Percentiles rank a stretch among this genome's conserved stretches.
Conservation (phyloP, 2,329 filamentous ascomycete genomes). For the Aphanocladium album region DNA sequence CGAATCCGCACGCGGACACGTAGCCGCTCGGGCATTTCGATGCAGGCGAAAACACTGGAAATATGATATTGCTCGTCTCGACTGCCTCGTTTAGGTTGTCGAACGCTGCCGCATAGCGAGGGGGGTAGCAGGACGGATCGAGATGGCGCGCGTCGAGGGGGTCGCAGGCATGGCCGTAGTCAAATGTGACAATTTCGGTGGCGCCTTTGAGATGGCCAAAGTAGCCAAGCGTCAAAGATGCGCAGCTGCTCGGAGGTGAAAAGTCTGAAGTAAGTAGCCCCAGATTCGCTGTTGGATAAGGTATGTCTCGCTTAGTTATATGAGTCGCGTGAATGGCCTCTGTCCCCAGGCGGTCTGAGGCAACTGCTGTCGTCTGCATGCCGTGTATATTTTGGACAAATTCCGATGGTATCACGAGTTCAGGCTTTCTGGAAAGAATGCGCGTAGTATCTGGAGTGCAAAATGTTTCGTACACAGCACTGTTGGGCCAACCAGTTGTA, state of each 20-base stretch:
- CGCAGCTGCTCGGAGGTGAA: background rate
- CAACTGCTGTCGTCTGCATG: background rate
- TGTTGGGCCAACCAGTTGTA: background rate
- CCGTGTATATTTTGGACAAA: too few species aligned
- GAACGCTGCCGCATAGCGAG: background rate
- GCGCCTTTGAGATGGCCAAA: background rate
- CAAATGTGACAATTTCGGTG: background rate
- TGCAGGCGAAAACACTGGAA: background rate
- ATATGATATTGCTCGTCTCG: background rate
- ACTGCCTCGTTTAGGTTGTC: background rate
- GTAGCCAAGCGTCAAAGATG: background rate
- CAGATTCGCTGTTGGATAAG: background rate
- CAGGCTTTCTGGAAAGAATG: too few species aligned
- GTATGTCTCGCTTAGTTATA: background rate
- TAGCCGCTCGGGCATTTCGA: background rate
- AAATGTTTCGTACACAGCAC: background rate
- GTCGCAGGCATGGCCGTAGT: background rate
- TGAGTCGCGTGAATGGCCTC: background rate
- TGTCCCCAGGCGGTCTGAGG: background rate
- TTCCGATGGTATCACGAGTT: too few species aligned
- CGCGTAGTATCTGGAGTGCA: too few species aligned
- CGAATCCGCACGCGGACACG: background rate
- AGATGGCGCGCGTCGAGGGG: background rate
- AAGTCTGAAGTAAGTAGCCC: background rate
- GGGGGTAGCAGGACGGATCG: background rate